Conservation (phyloP, 108 stramenopile species). For the Conticribra weissflogii region DNA sequence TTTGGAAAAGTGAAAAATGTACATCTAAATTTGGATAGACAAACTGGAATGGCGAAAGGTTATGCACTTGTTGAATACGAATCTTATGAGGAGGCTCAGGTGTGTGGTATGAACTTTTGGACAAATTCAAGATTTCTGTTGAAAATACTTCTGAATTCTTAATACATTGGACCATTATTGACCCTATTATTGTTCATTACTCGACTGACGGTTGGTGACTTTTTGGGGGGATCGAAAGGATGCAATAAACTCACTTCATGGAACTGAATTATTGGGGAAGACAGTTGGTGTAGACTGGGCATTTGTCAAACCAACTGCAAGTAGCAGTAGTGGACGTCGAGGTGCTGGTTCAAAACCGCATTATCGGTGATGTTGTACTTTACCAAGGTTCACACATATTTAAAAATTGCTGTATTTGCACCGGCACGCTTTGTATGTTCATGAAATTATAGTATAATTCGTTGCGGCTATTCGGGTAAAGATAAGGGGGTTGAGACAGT, state of each 20-base stretch:
- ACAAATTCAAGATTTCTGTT: too few species aligned
- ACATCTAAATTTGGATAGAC: slow-evolving; percentile 62
- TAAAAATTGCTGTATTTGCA: too few species aligned
- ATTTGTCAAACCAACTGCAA: slow-evolving; percentile 56
- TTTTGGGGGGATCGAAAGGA: slow-evolving; percentile 2
- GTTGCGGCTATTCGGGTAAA: too few species aligned
- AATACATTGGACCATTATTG: too few species aligned
- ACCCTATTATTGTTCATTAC: not conserved
- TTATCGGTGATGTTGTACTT: slow-evolving; percentile 1
- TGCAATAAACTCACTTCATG: slow-evolving; percentile 53
- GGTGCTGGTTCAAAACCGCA: not conserved
- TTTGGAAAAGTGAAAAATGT: slow-evolving; percentile 59
- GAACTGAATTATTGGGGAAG: slow-evolving; percentile 56
- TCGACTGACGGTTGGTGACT: not conserved
- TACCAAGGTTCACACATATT: too few species aligned
- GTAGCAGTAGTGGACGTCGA: slow-evolving; percentile 23
- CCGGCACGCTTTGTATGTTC: too few species aligned
- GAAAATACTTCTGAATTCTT: too few species aligned
- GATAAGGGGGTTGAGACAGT: too few species aligned
- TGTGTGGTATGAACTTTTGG: not conserved
- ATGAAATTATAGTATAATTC: too few species aligned
- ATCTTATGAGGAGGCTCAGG: slow-evolving; percentile 15
- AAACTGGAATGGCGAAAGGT: slow-evolving; percentile 70
- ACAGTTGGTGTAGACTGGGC: slow-evolving; percentile 69
- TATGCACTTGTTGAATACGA: slow-evolving; percentile 42